Conservation (phyloP, 768 basidiomycete species). For the Podaxis sp. region DNA sequence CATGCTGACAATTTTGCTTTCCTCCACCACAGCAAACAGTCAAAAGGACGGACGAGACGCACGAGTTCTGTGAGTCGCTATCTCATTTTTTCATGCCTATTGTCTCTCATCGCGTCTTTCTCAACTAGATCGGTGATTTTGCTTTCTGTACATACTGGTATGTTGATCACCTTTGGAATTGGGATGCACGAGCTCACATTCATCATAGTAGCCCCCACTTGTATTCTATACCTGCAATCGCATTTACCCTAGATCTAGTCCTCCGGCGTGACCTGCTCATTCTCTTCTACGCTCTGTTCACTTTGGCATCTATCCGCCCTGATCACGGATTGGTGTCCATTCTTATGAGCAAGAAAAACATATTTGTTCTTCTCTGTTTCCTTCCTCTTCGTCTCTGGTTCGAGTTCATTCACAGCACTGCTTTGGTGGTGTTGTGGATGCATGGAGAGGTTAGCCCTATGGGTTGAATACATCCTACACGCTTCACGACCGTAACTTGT, state of each 20-base stretch:
- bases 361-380: slow-evolving; percentile 13
- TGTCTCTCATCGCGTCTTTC: slow-evolving; percentile 13
- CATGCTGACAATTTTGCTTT: slow-evolving; percentile 29
- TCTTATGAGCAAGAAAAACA: slow-evolving; percentile 71
- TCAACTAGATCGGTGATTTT: slow-evolving; percentile 36
- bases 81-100: slow-evolving; percentile 1
- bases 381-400: slow-evolving; percentile 6
- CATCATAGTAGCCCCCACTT: slow-evolving; percentile 15
- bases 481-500: neutral
- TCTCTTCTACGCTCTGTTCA: slow-evolving; percentile 57
- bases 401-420: neutral
- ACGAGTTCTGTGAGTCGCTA: slow-evolving; percentile 83
- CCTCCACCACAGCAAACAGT: slow-evolving; percentile 77
- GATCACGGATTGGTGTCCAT: slow-evolving; percentile 75
- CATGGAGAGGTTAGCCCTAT: slow-evolving; percentile 15
- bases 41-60: slow-evolving; percentile 94
- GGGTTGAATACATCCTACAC: slow-evolving; percentile 13
- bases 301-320: slow-evolving; percentile 77
- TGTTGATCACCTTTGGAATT: slow-evolving; percentile 17
- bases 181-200: slow-evolving; percentile 1
- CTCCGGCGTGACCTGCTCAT: slow-evolving; percentile 10
- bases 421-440: neutral
- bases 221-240: slow-evolving; percentile 19
- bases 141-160: slow-evolving; percentile 20
- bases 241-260: slow-evolving; percentile 18